phyloP scores from a whole-genome alignment of 73 alveolate species.

The Symbiodinium natans region DNA sequence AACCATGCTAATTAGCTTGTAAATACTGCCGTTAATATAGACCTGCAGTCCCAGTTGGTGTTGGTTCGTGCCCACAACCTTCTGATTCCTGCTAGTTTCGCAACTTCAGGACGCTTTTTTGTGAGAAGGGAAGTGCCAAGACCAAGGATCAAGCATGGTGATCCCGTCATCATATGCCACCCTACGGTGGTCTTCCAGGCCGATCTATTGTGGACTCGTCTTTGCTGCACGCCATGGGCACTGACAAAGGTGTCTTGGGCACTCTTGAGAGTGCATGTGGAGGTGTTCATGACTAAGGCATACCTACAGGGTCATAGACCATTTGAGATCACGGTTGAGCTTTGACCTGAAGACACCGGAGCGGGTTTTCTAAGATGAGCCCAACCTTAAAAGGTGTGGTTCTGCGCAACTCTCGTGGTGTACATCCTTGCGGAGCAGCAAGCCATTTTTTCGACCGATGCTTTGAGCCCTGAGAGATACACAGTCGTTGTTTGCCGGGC shows the following conservation, averaged over 20 bases:
- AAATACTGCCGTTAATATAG: background rate
- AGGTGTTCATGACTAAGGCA: no score
- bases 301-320: no score
- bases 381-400: no score
- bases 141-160: background rate
- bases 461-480: background rate
- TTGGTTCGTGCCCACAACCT: background rate
- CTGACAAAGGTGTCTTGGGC: slow-evolving; percentile 1
- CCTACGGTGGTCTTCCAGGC: background rate
- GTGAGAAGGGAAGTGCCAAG: background rate
- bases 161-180: background rate
- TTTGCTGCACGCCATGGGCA: background rate
- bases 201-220: background rate
- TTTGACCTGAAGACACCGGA: no score
- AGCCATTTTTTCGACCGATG: background rate
- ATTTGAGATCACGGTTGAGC: no score
- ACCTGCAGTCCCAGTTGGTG: background rate
- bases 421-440: background rate
- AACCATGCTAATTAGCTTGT: background rate
- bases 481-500: background rate
- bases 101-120: background rate
- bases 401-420: background rate
- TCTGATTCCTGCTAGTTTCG: background rate
- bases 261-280: no score
- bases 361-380: no score